phyloP scores from a whole-genome alignment of 2,329 filamentous ascomycete genomes.

The Hymenoscyphus repandus region DNA sequence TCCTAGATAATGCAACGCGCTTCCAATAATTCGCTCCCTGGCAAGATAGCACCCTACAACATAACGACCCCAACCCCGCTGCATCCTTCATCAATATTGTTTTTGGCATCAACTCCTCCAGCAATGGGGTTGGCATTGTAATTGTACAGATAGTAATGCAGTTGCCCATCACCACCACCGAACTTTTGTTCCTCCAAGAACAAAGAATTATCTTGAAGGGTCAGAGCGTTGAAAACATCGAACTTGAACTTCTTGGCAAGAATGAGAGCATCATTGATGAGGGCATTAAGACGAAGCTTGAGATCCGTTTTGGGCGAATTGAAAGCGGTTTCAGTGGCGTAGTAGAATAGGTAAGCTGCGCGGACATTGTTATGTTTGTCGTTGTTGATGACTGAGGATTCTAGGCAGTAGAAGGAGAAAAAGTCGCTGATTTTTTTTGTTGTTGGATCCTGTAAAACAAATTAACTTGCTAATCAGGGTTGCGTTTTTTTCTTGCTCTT shows the following conservation, averaged over 20 bases:
- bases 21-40: not conserved
- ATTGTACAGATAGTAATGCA: slow-evolving; percentile 98
- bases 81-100: slow-evolving; percentile 70
- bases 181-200: slow-evolving; percentile 95
- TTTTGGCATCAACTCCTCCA: slow-evolving; percentile 77
- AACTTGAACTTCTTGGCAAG: slow-evolving; percentile 79
- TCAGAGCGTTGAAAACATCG: slow-evolving; percentile 95
- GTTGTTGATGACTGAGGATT: slow-evolving; percentile 85
- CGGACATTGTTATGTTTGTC: slow-evolving; percentile 72
- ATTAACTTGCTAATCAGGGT: slow-evolving; percentile 2
- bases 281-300: slow-evolving; percentile 71
- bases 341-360: slow-evolving; percentile 96
- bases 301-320: slow-evolving; percentile 53
- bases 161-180: slow-evolving; percentile 84
- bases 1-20: not conserved
- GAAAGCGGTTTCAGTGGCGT: slow-evolving; percentile 79
- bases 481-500: slow-evolving; percentile 18
- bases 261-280: slow-evolving; percentile 82
- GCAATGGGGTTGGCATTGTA: slow-evolving; percentile 82
- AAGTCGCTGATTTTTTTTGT: slow-evolving; percentile 89
- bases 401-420: slow-evolving; percentile 93
- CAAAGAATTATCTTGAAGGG: slow-evolving; percentile 85
- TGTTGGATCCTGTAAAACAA: slow-evolving; percentile 42
- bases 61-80: slow-evolving; percentile 90
- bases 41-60: slow-evolving; percentile 40